phyloP scores from a whole-genome alignment of 2,329 filamentous ascomycete species.

The Paecilomyces dactylethromorphus region DNA sequence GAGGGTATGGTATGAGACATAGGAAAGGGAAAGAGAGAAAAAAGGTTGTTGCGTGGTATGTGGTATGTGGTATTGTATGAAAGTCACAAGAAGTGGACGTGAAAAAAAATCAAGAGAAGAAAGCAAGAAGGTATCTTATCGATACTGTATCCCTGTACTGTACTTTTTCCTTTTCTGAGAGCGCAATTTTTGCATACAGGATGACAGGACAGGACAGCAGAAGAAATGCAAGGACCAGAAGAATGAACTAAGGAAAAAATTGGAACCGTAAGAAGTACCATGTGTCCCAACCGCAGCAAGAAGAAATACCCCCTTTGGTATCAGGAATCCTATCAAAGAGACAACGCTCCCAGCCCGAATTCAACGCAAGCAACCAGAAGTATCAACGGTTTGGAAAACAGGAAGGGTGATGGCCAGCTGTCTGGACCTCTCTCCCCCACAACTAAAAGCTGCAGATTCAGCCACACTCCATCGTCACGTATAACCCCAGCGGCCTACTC shows the following conservation, averaged over 20 bases:
- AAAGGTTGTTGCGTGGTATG: neutral
- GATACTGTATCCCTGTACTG: neutral
- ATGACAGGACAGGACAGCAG: neutral
- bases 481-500: neutral
- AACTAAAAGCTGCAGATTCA: neutral
- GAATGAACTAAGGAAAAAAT: neutral
- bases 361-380: neutral
- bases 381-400: neutral
- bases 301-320: conserved; percentile 1
- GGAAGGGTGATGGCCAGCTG: neutral
- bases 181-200: neutral
- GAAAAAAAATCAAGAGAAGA: neutral
- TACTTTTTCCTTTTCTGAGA: neutral
- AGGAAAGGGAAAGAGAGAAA: neutral
- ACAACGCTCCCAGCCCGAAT: neutral
- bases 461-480: neutral
- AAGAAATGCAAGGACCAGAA: neutral
- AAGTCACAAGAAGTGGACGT: neutral
- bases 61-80: neutral
- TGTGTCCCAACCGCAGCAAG: neutral
- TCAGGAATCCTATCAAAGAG: neutral
- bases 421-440: neutral
- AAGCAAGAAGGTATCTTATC: neutral
- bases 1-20: too few species aligned
- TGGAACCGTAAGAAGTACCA: neutral